A percentile compares a stretch with the other conserved stretches of the same genome.
phyloP scores from a whole-genome alignment of 441 rosid species.

The Lagerstroemia fauriei region DNA sequence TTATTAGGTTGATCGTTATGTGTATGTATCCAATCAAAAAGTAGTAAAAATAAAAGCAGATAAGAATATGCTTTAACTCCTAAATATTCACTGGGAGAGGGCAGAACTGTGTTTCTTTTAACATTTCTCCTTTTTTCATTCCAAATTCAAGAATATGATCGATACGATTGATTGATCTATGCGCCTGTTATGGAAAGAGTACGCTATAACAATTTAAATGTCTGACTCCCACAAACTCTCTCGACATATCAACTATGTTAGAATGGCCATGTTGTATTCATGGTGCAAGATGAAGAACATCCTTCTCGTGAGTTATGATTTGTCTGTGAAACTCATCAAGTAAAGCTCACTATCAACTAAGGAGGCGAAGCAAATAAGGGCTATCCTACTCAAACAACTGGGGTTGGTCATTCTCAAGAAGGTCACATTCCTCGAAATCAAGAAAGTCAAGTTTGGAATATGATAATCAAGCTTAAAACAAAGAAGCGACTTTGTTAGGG shows the following conservation, averaged over 20 bases:
- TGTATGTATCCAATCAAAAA: no score
- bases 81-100: no score
- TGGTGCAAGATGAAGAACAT: constrained; percentile 56
- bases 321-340: constrained; percentile 51
- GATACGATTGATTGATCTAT: no score
- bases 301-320: constrained; percentile 60
- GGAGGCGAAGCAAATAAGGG: constrained; percentile 29
- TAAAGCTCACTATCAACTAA: constrained; percentile 10
- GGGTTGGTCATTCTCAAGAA: constrained; percentile 70
- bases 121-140: no score
- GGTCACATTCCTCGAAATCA: constrained; percentile 77
- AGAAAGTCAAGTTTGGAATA: constrained; percentile 58
- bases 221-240: constrained; percentile 4
- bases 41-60: no score
- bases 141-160: no score
- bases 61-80: no score
- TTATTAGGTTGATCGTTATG: no score
- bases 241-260: constrained; percentile 10
- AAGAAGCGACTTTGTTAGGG: constrained; percentile 70
- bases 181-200: no score
- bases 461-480: constrained; percentile 49
- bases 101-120: no score
- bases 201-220: no score
- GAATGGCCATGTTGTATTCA: constrained; percentile 55
- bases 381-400: constrained; percentile 50